Percentiles rank a stretch among this genome's conserved stretches.
These are phyloP conservation scores for Paecilomyces fulvus DNA, from an alignment of 2,329 filamentous ascomycete genomes.

Conservation along the genomic window DNA sequence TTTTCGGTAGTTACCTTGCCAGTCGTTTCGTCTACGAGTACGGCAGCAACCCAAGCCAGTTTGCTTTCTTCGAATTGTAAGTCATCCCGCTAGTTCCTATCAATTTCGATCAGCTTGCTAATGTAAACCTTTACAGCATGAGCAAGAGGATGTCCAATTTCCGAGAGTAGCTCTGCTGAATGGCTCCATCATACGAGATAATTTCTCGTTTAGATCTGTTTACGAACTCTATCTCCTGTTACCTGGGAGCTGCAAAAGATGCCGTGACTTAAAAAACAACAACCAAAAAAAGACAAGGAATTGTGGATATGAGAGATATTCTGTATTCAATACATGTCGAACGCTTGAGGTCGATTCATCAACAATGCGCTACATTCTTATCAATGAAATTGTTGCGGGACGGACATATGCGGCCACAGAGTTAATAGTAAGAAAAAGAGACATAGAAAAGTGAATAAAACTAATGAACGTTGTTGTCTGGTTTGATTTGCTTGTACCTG, in stretches of 20 bases:
- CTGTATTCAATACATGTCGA: neutral
- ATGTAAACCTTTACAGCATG: conserved; percentile 20
- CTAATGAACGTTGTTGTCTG: no score
- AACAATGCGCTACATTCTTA: neutral
- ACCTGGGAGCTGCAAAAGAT: neutral
- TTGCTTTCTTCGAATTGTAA: conserved; percentile 98
- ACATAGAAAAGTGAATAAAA: no score
- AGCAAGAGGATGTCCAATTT: conserved; percentile 26
- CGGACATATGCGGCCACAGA: neutral
- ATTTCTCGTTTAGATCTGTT: neutral
- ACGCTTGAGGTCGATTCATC: neutral
- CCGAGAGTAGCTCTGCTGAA: conserved; percentile 16
- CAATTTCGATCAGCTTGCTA: conserved; percentile 2
- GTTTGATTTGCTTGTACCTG: no score
- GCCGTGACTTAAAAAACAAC: neutral
- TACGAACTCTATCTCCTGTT: neutral
- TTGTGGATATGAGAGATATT: neutral
- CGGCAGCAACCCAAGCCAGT: conserved; percentile 85
- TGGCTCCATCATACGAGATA: conserved; percentile 5
- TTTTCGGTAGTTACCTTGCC: conserved; percentile 92
- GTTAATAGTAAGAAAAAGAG: no score
- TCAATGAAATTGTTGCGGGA: neutral
- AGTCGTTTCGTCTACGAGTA: conserved; percentile 95
- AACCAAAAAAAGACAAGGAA: neutral
- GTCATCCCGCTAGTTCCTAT: conserved; percentile 30